phyloP scores from a whole-genome alignment of 331 rosid species.

The Quercus phellos region DNA sequence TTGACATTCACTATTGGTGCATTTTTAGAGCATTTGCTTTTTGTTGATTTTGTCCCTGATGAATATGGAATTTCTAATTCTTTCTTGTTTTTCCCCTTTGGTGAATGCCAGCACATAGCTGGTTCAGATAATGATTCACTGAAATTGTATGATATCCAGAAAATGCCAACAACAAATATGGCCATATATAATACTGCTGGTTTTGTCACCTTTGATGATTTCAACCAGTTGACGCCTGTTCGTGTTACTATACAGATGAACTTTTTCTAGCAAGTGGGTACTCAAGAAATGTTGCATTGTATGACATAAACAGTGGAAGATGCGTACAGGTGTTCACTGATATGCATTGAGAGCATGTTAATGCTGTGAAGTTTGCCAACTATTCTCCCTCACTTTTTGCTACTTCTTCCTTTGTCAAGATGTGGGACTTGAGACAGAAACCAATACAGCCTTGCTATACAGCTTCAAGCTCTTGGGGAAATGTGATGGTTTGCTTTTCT shows the following conservation, averaged over 20 bases:
- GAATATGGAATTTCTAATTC: slow-evolving; percentile 21
- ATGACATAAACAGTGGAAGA: slow-evolving; percentile 62
- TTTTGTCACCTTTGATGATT: slow-evolving; percentile 58
- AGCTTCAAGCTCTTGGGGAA: slow-evolving; percentile 68
- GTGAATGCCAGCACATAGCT: slow-evolving; percentile 69
- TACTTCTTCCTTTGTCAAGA: slow-evolving; percentile 76
- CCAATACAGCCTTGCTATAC: slow-evolving; percentile 61
- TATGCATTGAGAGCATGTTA: slow-evolving; percentile 77
- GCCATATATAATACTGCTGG: slow-evolving; percentile 37
- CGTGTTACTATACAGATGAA: slow-evolving; percentile 68
- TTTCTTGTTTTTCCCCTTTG: slow-evolving; percentile 7
- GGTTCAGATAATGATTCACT: slow-evolving; percentile 84
- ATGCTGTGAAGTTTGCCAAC: slow-evolving; percentile 73
- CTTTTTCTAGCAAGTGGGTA: slow-evolving; percentile 82
- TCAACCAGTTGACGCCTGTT: slow-evolving; percentile 52
- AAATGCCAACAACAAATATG: slow-evolving; percentile 23
- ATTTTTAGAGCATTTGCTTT: slow-evolving; percentile 20
- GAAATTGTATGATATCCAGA: slow-evolving; percentile 62
- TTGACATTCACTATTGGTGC: background rate
- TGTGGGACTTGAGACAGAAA: slow-evolving; percentile 90
- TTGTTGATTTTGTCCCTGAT: slow-evolving; percentile 8
- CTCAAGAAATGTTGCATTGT: slow-evolving; percentile 74
- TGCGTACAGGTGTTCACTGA: slow-evolving; percentile 63
- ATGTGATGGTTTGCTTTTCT: slow-evolving; percentile 90
- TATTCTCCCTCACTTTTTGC: slow-evolving; percentile 73